Evolutionary conservation across 176 grass and related monocot species (phyloP).

Genomic region (Bonia amplexicaulis): DNA sequence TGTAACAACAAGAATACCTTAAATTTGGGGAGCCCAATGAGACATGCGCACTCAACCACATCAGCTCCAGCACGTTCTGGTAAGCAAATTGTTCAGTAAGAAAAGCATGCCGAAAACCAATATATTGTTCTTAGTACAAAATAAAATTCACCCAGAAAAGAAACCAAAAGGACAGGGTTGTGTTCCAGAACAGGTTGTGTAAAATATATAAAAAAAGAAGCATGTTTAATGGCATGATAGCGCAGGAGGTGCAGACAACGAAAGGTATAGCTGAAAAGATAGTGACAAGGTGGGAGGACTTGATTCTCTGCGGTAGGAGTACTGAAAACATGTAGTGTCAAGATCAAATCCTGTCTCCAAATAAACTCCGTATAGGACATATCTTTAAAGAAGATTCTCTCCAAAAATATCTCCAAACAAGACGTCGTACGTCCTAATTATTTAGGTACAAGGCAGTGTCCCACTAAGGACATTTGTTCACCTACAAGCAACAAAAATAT

Average conservation of each 20-base stretch:
- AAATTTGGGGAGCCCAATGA: slow-evolving; percentile 81
- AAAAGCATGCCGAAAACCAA: not conserved
- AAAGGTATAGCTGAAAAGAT: not conserved
- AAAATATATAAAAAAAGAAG: not conserved
- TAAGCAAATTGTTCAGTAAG: slow-evolving; percentile 18
- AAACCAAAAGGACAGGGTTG: not conserved
- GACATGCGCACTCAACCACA: slow-evolving; percentile 87
- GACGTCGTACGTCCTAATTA: not conserved
- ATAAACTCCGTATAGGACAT: not conserved
- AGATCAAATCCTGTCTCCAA: slow-evolving; percentile 29
- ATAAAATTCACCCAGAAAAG: not conserved
- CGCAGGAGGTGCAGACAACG: not conserved
- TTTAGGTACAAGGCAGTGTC: not conserved
- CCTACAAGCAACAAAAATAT: not conserved
- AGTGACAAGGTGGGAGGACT: not conserved
- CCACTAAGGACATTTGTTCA: not conserved
- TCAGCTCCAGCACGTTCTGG: slow-evolving; percentile 74
- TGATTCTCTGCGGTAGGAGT: slow-evolving; percentile 1
- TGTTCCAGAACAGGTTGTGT: not conserved
- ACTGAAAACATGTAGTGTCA: slow-evolving; percentile 10
- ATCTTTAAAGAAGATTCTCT: slow-evolving; percentile 23
- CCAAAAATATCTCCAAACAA: slow-evolving; percentile 19
- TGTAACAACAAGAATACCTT: slow-evolving; percentile 51
- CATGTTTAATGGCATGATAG: not conserved
- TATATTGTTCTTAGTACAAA: not conserved